These are phyloP conservation scores for Neonectria punicea DNA, from an alignment of 2,329 filamentous ascomycete species.

Conservation along the genomic window DNA sequence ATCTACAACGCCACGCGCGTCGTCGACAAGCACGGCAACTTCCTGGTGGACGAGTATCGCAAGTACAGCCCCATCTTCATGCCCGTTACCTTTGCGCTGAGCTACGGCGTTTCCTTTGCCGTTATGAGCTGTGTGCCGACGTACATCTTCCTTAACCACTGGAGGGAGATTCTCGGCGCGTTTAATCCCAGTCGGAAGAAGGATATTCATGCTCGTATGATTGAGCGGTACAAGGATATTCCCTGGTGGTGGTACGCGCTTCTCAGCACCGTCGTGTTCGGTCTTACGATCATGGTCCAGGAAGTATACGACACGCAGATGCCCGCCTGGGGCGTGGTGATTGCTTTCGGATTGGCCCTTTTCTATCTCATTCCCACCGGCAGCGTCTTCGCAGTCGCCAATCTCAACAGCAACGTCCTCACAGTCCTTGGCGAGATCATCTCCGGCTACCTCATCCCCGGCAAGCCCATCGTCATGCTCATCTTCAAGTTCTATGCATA, in stretches of 20 bases:
- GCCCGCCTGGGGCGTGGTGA: slow-evolving; percentile 40
- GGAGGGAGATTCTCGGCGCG: slow-evolving; percentile 21
- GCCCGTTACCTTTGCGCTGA: slow-evolving; percentile 22
- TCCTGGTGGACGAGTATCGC: slow-evolving; percentile 19
- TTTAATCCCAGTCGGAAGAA: slow-evolving; percentile 36
- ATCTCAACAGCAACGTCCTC: slow-evolving; percentile 50
- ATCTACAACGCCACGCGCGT: slow-evolving; percentile 26
- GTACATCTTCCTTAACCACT: slow-evolving; percentile 28
- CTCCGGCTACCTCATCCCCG: slow-evolving; percentile 33
- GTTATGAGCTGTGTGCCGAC: slow-evolving; percentile 28
- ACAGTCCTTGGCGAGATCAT: slow-evolving; percentile 45
- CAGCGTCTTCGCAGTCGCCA: slow-evolving; percentile 46
- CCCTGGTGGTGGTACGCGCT: slow-evolving; percentile 53
- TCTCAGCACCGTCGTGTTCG: slow-evolving; percentile 45
- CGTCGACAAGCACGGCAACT: slow-evolving; percentile 26
- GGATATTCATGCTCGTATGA: slow-evolving; percentile 50
- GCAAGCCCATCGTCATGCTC: slow-evolving; percentile 33
- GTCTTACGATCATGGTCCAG: slow-evolving; percentile 44
- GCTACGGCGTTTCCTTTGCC: slow-evolving; percentile 26
- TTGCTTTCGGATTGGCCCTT: slow-evolving; percentile 36
- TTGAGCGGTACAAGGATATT: slow-evolving; percentile 42
- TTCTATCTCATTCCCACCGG: slow-evolving; percentile 35
- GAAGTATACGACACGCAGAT: slow-evolving; percentile 39
- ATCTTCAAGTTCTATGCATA: slow-evolving; percentile 37
- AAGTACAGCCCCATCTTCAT: slow-evolving; percentile 30